Conservation (phyloP, 2,329 filamentous ascomycete genomes). For the Ambrosiella beaveri region DNA sequence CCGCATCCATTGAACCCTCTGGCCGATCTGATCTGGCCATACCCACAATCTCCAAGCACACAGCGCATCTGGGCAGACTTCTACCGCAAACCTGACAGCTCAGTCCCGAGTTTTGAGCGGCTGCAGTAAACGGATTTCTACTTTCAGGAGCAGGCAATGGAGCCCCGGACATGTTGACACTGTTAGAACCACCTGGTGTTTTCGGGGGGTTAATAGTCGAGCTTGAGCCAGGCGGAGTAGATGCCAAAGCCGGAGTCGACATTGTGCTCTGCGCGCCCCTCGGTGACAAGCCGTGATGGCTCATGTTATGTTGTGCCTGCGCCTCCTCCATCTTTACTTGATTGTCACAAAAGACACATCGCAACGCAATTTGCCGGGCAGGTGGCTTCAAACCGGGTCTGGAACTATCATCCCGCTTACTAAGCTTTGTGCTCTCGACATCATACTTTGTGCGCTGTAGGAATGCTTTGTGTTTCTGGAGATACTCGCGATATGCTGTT, state of each 20-base stretch:
- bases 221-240: not conserved
- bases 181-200: conserved; percentile 9
- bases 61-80: conserved; percentile 48
- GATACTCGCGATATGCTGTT: conserved; percentile 50
- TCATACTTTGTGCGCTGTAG: conserved; percentile 62
- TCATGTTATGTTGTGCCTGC: not conserved
- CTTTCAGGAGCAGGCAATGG: conserved; percentile 6
- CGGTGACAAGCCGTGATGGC: not conserved
- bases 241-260: conserved; percentile 6
- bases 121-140: conserved; percentile 39
- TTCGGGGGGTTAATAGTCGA: not conserved
- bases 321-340: conserved; percentile 24
- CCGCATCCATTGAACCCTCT: conserved; percentile 31
- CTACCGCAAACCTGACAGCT: conserved; percentile 50
- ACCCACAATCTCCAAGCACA: conserved; percentile 50
- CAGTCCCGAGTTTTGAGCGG: conserved; percentile 41
- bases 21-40: conserved; percentile 43
- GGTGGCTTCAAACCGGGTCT: conserved; percentile 45
- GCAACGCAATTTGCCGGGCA: conserved; percentile 52
- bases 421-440: conserved; percentile 55
- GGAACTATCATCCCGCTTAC: conserved; percentile 39
- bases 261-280: not conserved
- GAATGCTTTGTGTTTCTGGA: conserved; percentile 57
- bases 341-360: conserved; percentile 60
- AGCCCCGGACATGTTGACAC: not conserved